Percentiles rank a stretch among this genome's conserved stretches.
Evolutionary conservation across 129 eudicot species (phyloP).

Genomic region (Centrapalus pauciflorus): DNA sequence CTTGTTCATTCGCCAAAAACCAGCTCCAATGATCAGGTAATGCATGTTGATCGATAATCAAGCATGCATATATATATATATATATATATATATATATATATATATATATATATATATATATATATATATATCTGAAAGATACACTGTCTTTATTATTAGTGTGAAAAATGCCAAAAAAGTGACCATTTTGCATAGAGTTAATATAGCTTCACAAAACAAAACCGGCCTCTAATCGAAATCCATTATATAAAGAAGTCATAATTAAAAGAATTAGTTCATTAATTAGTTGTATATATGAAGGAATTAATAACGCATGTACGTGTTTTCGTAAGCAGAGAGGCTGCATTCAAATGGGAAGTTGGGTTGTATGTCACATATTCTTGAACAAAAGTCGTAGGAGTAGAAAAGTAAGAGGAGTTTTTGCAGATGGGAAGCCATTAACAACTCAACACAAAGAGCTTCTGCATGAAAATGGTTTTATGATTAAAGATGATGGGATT

Average conservation of each 20-base stretch:
- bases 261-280: too few species aligned
- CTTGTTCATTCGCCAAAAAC: slow-evolving; percentile 31
- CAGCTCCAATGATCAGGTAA: slow-evolving; percentile 20
- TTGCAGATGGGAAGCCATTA: slow-evolving; percentile 26
- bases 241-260: too few species aligned
- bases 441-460: slow-evolving; percentile 26
- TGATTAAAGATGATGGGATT: slow-evolving; percentile 7
- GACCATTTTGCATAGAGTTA: too few species aligned
- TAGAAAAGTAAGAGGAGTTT: slow-evolving; percentile 17
- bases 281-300: too few species aligned
- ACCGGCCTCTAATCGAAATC: too few species aligned
- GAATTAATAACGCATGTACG: too few species aligned
- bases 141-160: too few species aligned
- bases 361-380: slow-evolving; percentile 71
- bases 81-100: not conserved
- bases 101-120: not conserved
- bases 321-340: slow-evolving; percentile 50
- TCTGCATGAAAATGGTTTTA: slow-evolving; percentile 6
- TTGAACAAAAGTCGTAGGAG: slow-evolving; percentile 39
- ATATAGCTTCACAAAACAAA: too few species aligned
- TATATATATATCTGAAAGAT: too few species aligned
- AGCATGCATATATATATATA: too few species aligned
- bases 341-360: slow-evolving; percentile 51
- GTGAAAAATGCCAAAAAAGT: too few species aligned
- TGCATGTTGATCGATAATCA: slow-evolving; percentile 8